Base-by-base conservation (phyloP, 768 basidiomycete genomes). In the Suillus subaureus region DNA sequence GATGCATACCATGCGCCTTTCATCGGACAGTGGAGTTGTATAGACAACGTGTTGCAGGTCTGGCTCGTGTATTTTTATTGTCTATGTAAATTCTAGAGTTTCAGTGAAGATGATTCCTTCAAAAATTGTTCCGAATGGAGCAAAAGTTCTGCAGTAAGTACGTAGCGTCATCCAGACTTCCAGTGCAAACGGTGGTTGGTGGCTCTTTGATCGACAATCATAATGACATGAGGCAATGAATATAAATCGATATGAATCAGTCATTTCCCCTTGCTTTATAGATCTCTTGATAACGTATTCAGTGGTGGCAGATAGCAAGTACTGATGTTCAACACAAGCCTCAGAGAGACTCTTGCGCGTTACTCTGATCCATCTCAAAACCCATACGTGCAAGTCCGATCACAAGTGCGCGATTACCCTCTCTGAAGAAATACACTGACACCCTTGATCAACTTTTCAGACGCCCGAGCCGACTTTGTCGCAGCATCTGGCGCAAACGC, bases 311-410 rank as follows among this genome's bases (percentile, higher is more conserved):
- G 39, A 4, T 40, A 40, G 52, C 21, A 6, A 55, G 31, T 33
- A 55, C 31, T 33, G 23, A 58, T 58, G 57, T 28, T 26, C 37
- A 6, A 18, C 16, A 9, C 57, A 9, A 40, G 37, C 18, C 16
- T 58, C 2, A 23, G 40, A 16, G 57, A 58, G 23, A 58, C 9
- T 26, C 57, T 58, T 9, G 23, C 37, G 23, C 57, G 57, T 16
- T 58, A 58, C 37, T 26, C 57, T 11, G 57, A 58, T 58, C 37
- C 57, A 40, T 58, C 57, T 26, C 37, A 39, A 58, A 58, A 58
- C 23, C 57, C 57, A 26, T 58, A 58, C 16, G 15, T 15, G 37
- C 37, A 58, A 58, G 9, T 40, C 37, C 37, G 26, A 39, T 40
- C 37, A 58, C 23, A 58, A 15, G 57, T 58, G 26, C 37, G 39